A percentile compares a stretch with the other conserved stretches of the same genome.
Evolutionary conservation across 192 early-diverging fungal species (phyloP).

Genomic region (Phycomyces nitens): DNA sequence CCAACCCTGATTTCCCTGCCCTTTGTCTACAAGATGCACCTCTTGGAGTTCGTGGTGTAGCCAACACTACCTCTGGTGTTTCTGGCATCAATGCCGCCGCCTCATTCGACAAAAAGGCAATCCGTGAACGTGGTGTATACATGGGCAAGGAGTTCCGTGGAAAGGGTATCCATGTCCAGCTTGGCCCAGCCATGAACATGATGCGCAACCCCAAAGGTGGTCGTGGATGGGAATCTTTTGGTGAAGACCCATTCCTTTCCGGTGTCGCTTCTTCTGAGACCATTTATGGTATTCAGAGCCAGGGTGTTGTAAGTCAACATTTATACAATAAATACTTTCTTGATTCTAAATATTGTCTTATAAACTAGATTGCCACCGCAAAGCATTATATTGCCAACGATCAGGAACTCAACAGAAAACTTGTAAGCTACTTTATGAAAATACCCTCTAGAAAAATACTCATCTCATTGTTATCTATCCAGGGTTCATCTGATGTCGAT

Average conservation of each 20-base stretch:
- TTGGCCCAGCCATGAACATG: constrained; percentile 41
- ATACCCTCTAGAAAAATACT: not conserved
- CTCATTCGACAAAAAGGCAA: constrained; percentile 53
- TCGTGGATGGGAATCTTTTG: constrained; percentile 25
- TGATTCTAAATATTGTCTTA: no score
- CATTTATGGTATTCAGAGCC: constrained; percentile 25
- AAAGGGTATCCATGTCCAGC: constrained; percentile 52
- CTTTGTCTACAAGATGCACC: constrained; percentile 32
- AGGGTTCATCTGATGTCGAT: constrained; percentile 44
- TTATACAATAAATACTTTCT: not conserved
- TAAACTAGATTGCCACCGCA: constrained; percentile 26
- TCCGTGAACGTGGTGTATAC: constrained; percentile 40
- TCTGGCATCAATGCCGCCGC: constrained; percentile 56
- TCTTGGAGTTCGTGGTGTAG: constrained; percentile 35
- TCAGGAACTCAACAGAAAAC: constrained; percentile 21
- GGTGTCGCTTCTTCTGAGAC: constrained; percentile 18
- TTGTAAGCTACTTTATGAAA: constrained; percentile 1
- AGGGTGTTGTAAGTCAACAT: constrained; percentile 23
- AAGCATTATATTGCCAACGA: constrained; percentile 35
- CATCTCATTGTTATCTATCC: not conserved
- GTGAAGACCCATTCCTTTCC: constrained; percentile 29
- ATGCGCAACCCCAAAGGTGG: constrained; percentile 20
- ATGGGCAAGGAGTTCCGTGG: constrained; percentile 54
- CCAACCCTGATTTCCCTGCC: constrained; percentile 42
- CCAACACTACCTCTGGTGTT: constrained; percentile 42